Percentiles rank a stretch among this genome's conserved stretches.
Conservation (phyloP, 495 filamentous ascomycete genomes). For the Penicillium goetzii region DNA sequence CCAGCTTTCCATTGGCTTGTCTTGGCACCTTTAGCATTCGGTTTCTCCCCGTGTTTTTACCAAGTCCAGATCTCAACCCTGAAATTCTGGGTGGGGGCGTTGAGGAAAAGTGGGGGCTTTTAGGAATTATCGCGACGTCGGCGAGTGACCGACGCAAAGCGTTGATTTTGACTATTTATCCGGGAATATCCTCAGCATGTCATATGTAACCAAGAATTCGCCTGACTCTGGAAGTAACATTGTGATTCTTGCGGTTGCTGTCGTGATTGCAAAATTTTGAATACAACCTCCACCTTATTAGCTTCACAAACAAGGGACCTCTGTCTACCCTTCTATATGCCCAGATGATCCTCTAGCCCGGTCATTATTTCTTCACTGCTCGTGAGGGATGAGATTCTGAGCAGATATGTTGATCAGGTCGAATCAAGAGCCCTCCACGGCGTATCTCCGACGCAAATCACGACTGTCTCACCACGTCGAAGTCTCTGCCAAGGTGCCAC, state of each 20-base stretch:
- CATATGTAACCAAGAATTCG: neutral
- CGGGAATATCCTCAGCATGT: neutral
- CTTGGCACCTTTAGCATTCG: constrained; percentile 7
- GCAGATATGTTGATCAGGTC: constrained; percentile 20
- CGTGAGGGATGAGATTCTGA: neutral
- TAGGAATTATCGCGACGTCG: neutral
- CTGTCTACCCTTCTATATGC: neutral
- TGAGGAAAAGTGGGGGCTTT: constrained; percentile 8
- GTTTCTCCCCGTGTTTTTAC: neutral
- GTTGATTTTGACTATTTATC: neutral
- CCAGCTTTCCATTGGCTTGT: neutral
- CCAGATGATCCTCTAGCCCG: constrained; percentile 7
- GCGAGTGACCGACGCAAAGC: neutral
- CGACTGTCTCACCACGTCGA: constrained; percentile 5
- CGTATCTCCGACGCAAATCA: constrained; percentile 8
- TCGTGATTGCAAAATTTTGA: neutral
- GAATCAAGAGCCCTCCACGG: constrained; percentile 12
- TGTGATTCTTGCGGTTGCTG: neutral
- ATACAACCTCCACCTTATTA: neutral
- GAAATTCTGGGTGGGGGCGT: neutral
- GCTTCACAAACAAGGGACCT: neutral
- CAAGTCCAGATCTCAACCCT: neutral
- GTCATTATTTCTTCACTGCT: constrained; percentile 2
- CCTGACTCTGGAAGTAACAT: neutral
- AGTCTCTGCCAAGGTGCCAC: constrained; percentile 13